Evolutionary conservation across 164 flowering plant genomes (phyloP).

Genomic region (Liriodendron chinense): DNA sequence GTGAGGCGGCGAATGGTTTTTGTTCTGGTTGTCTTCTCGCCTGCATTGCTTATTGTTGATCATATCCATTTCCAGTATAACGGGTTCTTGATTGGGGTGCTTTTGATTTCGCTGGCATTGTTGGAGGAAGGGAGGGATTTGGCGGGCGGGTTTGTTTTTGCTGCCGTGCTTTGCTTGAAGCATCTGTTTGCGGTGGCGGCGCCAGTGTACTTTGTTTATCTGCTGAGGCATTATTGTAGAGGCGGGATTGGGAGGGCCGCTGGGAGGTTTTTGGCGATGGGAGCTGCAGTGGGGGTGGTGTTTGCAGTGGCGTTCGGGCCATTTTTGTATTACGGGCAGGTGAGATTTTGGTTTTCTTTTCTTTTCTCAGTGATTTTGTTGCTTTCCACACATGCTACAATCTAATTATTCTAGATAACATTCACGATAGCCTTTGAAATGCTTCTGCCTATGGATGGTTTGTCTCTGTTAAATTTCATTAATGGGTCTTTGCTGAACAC

Average conservation of each 20-base stretch:
- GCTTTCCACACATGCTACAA: no score
- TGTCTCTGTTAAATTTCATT: no score
- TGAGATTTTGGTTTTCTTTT: conserved; percentile 14
- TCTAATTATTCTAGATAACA: no score
- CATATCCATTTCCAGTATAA: conserved; percentile 96
- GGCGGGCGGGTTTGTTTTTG: conserved; percentile 80
- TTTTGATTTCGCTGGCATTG: conserved; percentile 67
- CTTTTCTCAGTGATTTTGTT: background rate
- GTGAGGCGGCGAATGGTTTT: conserved; percentile 45
- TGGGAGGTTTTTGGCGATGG: conserved; percentile 57
- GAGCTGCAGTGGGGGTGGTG: conserved; percentile 54
- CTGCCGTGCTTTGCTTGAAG: conserved; percentile 78
- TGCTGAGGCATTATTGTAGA: conserved; percentile 79
- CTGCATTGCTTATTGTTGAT: conserved; percentile 74
- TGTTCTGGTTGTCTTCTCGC: conserved; percentile 66
- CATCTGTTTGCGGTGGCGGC: conserved; percentile 93
- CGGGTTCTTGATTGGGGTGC: conserved; percentile 77
- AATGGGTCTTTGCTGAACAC: no score
- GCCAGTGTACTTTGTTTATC: conserved; percentile 86
- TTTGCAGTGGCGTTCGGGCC: conserved; percentile 84
- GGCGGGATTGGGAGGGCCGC: conserved; percentile 54
- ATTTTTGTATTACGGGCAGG: conserved; percentile 73
- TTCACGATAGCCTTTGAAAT: no score
- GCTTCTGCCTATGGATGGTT: no score
- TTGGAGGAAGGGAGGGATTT: conserved; percentile 77